phyloP scores from a whole-genome alignment of 2,329 filamentous ascomycete genomes.

The Arthrobotrys musiformis region DNA sequence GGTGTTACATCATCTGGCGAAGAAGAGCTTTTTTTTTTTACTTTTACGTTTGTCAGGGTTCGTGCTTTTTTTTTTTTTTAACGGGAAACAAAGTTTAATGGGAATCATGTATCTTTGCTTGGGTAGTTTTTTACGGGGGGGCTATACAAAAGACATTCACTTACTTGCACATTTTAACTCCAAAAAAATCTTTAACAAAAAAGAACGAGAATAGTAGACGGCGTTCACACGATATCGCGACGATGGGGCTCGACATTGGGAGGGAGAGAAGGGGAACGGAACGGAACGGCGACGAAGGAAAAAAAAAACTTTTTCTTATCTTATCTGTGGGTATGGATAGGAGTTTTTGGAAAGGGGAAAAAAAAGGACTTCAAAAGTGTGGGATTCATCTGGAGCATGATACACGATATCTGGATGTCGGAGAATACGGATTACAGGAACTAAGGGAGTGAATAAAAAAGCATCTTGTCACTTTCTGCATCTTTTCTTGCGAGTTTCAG shows the following conservation, averaged over 20 bases:
- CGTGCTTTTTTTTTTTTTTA: constrained; percentile 50
- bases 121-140: constrained; percentile 42
- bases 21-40: constrained; percentile 40
- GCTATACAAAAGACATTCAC: constrained; percentile 49
- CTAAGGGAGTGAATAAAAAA: background rate
- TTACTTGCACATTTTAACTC: constrained; percentile 29
- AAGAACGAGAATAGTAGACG: constrained; percentile 19
- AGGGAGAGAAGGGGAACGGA: background rate
- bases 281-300: background rate
- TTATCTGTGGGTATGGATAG: background rate
- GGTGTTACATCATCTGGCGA: constrained; percentile 54
- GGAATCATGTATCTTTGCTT: constrained; percentile 55
- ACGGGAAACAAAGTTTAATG: constrained; percentile 54
- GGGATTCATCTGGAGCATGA: constrained; percentile 26
- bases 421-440: background rate
- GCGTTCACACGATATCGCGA: constrained; percentile 19
- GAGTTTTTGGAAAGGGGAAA: constrained; percentile 12
- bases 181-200: constrained; percentile 31
- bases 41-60: constrained; percentile 43
- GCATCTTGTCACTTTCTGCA: constrained; percentile 5
- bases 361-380: constrained; percentile 9
- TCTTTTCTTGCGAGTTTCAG: background rate
- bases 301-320: background rate
- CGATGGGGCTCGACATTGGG: constrained; percentile 6
- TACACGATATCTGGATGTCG: constrained; percentile 8